A percentile compares a stretch with the other conserved stretches of the same genome.
Conservation (phyloP, 176 grass and related monocot genomes). For the Aechmea fasciata region DNA sequence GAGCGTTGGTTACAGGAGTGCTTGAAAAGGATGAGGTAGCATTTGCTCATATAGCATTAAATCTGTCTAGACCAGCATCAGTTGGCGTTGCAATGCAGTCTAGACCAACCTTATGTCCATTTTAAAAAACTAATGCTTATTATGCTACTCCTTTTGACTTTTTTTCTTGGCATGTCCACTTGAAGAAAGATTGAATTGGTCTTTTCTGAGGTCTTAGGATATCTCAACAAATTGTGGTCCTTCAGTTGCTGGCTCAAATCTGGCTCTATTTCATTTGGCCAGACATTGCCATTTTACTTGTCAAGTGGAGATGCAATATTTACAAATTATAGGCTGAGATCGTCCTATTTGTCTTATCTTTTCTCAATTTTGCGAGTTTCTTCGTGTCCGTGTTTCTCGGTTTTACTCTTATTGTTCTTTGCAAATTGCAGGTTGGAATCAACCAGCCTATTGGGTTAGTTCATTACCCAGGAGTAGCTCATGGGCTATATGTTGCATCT, state of each 20-base stretch:
- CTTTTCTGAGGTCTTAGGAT: no score
- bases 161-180: no score
- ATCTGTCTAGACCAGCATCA: neutral
- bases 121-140: no score
- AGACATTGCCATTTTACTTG: neutral
- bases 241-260: neutral
- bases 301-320: no score
- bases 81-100: neutral
- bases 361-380: neutral
- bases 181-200: no score
- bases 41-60: neutral
- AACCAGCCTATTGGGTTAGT: constrained; percentile 77
- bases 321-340: no score
- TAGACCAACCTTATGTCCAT: no score
- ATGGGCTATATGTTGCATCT: constrained; percentile 71
- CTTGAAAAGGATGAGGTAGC: constrained; percentile 69
- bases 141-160: no score
- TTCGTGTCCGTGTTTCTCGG: constrained; percentile 9
- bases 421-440: constrained; percentile 39
- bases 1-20: constrained; percentile 61
- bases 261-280: neutral
- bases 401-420: constrained; percentile 6
- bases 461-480: constrained; percentile 71
- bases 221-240: no score
- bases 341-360: neutral